Percentiles rank a stretch among this genome's conserved stretches.
Conservation (phyloP, 495 filamentous ascomycete species). For the Annulohypoxylon moriforme region DNA sequence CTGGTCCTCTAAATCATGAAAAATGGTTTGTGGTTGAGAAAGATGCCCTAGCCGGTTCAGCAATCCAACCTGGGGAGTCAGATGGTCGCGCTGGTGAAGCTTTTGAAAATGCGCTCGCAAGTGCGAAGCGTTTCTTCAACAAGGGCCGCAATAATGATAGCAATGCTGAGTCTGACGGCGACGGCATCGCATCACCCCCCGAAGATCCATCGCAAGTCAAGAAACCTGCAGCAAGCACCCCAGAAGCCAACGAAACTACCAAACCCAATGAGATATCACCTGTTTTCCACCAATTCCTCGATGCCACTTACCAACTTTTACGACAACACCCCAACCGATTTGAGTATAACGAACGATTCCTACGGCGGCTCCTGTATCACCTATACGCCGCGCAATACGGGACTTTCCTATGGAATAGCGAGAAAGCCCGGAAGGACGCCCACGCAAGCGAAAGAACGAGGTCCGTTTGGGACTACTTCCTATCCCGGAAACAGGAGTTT, state of each 20-base stretch:
- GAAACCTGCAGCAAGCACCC: slow-evolving; percentile 34
- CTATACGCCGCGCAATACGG: slow-evolving; percentile 97
- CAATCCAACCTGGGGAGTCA: slow-evolving; percentile 64
- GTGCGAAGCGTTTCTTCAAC: slow-evolving; percentile 92
- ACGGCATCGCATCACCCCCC: slow-evolving; percentile 38
- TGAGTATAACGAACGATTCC: slow-evolving; percentile 96
- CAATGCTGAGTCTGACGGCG: slow-evolving; percentile 60
- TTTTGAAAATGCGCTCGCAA: slow-evolving; percentile 85
- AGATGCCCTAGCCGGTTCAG: slow-evolving; percentile 65
- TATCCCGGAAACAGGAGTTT: slow-evolving; percentile 81
- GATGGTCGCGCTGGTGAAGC: slow-evolving; percentile 75
- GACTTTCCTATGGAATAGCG: slow-evolving; percentile 94
- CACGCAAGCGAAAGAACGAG: slow-evolving; percentile 77
- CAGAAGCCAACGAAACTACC: slow-evolving; percentile 55
- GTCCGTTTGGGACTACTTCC: slow-evolving; percentile 96
- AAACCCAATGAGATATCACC: slow-evolving; percentile 88
- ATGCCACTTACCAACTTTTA: slow-evolving; percentile 91
- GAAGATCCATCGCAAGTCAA: slow-evolving; percentile 45
- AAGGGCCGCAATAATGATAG: slow-evolving; percentile 74
- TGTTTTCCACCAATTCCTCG: slow-evolving; percentile 98
- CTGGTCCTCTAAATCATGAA: slow-evolving; percentile 85
- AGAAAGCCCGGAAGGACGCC: slow-evolving; percentile 86
- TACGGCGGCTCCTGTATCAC: slow-evolving; percentile 91
- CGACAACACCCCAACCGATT: slow-evolving; percentile 90
- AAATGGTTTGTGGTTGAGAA: slow-evolving; percentile 95